phyloP scores from a whole-genome alignment of 2,329 filamentous ascomycete species.

The Fusarium heterosporum region DNA sequence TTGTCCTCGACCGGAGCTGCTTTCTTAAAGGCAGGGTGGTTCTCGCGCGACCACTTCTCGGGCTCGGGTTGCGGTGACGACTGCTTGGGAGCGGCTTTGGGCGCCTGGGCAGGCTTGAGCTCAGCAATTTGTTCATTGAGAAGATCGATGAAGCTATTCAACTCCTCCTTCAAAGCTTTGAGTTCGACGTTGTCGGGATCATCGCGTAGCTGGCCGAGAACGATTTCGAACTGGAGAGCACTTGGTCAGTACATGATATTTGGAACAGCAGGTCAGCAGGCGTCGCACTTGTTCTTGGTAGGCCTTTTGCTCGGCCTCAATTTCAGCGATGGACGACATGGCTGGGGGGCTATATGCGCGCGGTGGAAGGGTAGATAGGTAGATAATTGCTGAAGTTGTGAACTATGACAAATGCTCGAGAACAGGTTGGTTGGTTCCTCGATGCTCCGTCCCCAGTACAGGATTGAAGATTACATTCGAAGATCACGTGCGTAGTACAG shows the following conservation, averaged over 20 bases:
- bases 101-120: constrained; percentile 68
- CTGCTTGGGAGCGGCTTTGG: constrained; percentile 59
- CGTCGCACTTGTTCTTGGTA: constrained; percentile 67
- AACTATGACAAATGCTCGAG: constrained; percentile 5
- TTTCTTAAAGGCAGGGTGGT: constrained; percentile 81
- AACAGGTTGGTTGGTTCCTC: constrained; percentile 9
- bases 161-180: constrained; percentile 79
- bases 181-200: constrained; percentile 85
- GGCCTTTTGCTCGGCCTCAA: constrained; percentile 65
- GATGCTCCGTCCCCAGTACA: constrained; percentile 1
- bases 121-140: constrained; percentile 85
- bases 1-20: constrained; percentile 61
- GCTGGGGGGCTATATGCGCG: not conserved
- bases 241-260: constrained; percentile 30
- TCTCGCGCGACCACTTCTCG: constrained; percentile 83
- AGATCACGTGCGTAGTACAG: constrained; percentile 28
- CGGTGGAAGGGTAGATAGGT: not conserved
- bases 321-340: constrained; percentile 53
- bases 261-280: not conserved
- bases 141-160: constrained; percentile 83
- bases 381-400: not conserved
- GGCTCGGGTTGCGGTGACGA: constrained; percentile 65
- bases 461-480: constrained; percentile 25
- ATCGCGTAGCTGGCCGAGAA: constrained; percentile 79
- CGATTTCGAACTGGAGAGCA: constrained; percentile 75